These are phyloP conservation scores for Effrenium voratum DNA, from an alignment of 73 alveolate genomes.

Conservation along the genomic window DNA sequence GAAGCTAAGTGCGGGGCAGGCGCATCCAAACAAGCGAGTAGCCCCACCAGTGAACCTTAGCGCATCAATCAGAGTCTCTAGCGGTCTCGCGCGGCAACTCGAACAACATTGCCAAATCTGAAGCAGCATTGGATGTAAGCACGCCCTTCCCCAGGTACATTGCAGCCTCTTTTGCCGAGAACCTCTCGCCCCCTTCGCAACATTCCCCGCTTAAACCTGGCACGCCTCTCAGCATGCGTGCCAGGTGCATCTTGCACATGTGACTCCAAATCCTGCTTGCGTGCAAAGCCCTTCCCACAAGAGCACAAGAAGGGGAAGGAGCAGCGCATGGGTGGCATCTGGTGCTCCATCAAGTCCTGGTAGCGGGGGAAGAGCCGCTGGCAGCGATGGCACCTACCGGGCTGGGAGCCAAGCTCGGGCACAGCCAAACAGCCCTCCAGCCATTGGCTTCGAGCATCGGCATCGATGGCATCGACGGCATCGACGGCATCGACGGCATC, in stretches of 20 bases:
- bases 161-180: too few relatives aligned
- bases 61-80: too few relatives aligned
- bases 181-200: too few relatives aligned
- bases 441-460: too few relatives aligned
- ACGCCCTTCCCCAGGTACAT: too few relatives aligned
- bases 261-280: neutral
- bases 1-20: neutral
- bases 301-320: neutral
- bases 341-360: conserved; percentile 22
- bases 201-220: too few relatives aligned
- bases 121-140: too few relatives aligned
- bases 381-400: neutral
- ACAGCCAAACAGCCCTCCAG: neutral
- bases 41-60: conserved; percentile 6
- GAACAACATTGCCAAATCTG: too few relatives aligned
- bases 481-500: neutral
- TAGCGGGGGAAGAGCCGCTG: neutral
- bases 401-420: neutral
- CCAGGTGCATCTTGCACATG: neutral
- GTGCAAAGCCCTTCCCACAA: conserved; percentile 16
- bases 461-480: neutral
- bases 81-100: too few relatives aligned
- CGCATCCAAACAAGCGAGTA: neutral
- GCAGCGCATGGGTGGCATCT: neutral
- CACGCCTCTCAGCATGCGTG: too few relatives aligned